These are phyloP conservation scores for Streptanthus diversifolius DNA, from an alignment of 345 rosid genomes.

Conservation along the genomic window DNA sequence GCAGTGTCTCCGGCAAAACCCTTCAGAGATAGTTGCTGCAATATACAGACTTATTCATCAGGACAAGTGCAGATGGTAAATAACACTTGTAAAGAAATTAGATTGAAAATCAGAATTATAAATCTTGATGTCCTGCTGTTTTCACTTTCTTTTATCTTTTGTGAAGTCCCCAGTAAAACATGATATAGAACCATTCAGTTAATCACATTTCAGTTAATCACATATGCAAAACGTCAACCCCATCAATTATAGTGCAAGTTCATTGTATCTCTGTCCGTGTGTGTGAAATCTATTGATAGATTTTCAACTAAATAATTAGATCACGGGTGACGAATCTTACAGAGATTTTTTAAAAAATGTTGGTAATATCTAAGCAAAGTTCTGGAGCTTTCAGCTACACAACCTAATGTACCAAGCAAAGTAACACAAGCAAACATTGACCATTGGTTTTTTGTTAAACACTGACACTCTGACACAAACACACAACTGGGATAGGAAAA, in stretches of 20 bases:
- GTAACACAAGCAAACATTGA: slow-evolving; percentile 24
- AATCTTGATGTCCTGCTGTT: background rate
- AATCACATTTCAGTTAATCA: slow-evolving; percentile 4
- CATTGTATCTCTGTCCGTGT: background rate
- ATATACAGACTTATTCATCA: slow-evolving; percentile 24
- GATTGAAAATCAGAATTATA: background rate
- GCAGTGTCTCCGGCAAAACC: slow-evolving; percentile 99
- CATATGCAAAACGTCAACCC: background rate
- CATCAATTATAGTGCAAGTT: background rate
- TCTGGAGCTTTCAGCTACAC: slow-evolving; percentile 29
- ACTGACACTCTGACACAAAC: slow-evolving; percentile 37
- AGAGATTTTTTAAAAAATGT: slow-evolving; percentile 32
- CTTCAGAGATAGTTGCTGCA: slow-evolving; percentile 93
- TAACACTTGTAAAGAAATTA: background rate
- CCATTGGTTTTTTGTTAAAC: slow-evolving; percentile 26
- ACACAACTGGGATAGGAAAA: slow-evolving; percentile 18
- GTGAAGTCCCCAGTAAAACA: background rate
- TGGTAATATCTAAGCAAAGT: slow-evolving; percentile 32
- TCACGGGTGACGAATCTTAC: slow-evolving; percentile 61
- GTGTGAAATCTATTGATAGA: slow-evolving; percentile 15
- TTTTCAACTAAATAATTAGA: slow-evolving; percentile 27
- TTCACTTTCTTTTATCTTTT: background rate
- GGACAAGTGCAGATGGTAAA: background rate
- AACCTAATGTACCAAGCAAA: slow-evolving; percentile 33
- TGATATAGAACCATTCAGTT: background rate